Evolutionary conservation across 768 basidiomycete species (phyloP), one percentile per base, ranked within the genome.

Genomic region (Coprinellus micaceus): DNA sequence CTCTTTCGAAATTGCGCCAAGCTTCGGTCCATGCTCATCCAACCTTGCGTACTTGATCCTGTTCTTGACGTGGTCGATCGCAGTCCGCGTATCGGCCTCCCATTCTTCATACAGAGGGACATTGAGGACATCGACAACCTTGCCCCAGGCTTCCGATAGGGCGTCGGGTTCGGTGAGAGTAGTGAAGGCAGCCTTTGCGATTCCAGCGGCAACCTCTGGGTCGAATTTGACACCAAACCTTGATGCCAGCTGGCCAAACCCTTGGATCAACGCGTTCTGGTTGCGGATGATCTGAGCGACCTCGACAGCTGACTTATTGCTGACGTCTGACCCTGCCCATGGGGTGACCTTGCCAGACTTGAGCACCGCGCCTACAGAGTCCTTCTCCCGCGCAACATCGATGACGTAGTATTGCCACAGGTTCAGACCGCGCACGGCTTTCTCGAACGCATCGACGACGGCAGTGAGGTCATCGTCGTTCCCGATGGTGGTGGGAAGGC

Each of bases 361-460:
- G 29, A 96, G 72, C 2, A 83, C 84, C 0, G 77, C 70, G 47
- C 73, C 76, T 58, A 93, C 78, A 2, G 77, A 74, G 13, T 74
- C 76, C 60, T 80, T 83, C 69, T 95, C 91, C 24, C 77, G 71
- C 37, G 75, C 73, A 11, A 84, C 78, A 64, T 98, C 87, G 49
- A 98, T 77, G 19, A 95, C 89, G 68, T 98, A 99, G 75, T 87
- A 99, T 64, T 98, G 89, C 92, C 93, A 99, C 21, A 98, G 71
- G 24, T 91, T 78, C 50, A 88, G 83, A 2, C 72, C 75, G 57
- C 87, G 82, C 59, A 94, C 63, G 25, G 80, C 76, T 10, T 77
- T 69, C 40, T 79, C 67, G 60, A 98, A 84, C 22, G 86, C 87
- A 19, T 67, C 63, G 44, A 89, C 76, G 58, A 99, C 77, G 2